Percentiles rank a stretch among this genome's conserved stretches.
phyloP scores from a whole-genome alignment of 2,329 filamentous ascomycete genomes.

The Aspergillus fumigatiaffinis region DNA sequence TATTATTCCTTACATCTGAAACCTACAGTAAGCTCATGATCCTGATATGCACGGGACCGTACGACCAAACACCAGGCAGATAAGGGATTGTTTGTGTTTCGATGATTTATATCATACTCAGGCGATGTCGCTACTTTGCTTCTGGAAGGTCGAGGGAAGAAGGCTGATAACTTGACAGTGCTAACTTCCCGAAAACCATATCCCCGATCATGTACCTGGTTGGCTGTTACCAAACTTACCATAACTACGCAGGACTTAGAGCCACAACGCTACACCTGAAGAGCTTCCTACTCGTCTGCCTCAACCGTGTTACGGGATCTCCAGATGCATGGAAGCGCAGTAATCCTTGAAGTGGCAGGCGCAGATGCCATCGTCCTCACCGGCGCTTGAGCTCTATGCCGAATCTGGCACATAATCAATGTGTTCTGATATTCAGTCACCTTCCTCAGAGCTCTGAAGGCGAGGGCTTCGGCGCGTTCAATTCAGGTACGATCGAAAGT shows the following conservation, averaged over 20 bases:
- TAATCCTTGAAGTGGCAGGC: conserved; percentile 10
- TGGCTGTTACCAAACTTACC: background rate
- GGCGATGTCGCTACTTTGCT: background rate
- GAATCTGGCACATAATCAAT: background rate
- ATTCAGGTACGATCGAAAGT: background rate
- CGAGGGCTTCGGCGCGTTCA: background rate
- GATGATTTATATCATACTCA: background rate
- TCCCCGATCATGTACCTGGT: background rate
- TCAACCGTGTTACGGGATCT: background rate
- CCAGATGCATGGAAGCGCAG: conserved; percentile 27
- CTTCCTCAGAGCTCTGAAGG: background rate
- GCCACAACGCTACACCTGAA: background rate
- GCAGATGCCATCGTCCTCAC: background rate
- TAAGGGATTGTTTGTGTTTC: background rate
- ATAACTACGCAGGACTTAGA: background rate
- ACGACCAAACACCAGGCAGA: background rate
- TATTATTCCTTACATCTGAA: background rate
- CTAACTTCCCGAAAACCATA: background rate
- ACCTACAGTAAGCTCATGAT: background rate
- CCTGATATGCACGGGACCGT: background rate
- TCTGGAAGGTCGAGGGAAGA: background rate
- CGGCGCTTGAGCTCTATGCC: background rate
- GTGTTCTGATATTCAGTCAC: background rate
- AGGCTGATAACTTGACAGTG: background rate
- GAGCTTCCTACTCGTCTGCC: background rate